Conservation (phyloP, 495 filamentous ascomycete genomes). For the Trichoderma reesei region DNA sequence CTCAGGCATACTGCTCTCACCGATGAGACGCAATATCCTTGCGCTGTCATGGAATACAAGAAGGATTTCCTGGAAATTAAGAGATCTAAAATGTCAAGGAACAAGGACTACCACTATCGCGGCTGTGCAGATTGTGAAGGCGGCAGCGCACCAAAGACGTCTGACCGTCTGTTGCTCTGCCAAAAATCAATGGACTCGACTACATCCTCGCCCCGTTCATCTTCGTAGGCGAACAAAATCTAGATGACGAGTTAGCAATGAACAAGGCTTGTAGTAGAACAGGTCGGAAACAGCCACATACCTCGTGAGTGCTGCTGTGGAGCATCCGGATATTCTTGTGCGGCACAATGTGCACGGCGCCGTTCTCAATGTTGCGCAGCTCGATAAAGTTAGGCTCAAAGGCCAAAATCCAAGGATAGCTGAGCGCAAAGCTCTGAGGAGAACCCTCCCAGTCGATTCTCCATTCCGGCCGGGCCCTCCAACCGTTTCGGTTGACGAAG, state of each 20-base stretch:
- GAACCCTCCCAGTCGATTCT: slow-evolving; percentile 94
- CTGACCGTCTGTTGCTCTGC: slow-evolving; percentile 48
- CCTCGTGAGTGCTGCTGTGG: slow-evolving; percentile 92
- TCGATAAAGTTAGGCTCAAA: slow-evolving; percentile 99
- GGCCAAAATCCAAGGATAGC: slow-evolving; percentile 89
- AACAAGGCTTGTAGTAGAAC: slow-evolving; percentile 10
- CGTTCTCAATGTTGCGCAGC: slow-evolving; percentile 86
- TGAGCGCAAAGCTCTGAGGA: slow-evolving; percentile 83
- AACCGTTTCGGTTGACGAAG: slow-evolving; percentile 97
- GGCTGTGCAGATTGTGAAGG: slow-evolving; percentile 10
- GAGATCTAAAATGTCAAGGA: neutral
- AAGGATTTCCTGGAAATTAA: slow-evolving; percentile 2
- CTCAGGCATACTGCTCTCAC: neutral
- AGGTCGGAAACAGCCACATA: slow-evolving; percentile 33
- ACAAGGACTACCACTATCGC: neutral
- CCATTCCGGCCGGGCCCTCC: slow-evolving; percentile 94
- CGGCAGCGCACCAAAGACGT: slow-evolving; percentile 12
- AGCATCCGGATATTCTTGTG: slow-evolving; percentile 95
- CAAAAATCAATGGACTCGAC: slow-evolving; percentile 96
- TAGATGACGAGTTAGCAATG: slow-evolving; percentile 26
- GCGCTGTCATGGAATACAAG: neutral
- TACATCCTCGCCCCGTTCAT: slow-evolving; percentile 88
- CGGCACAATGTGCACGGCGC: slow-evolving; percentile 87
- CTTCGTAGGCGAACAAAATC: slow-evolving; percentile 96
- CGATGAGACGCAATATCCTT: neutral